phyloP scores from a whole-genome alignment of 202 grass and related monocot species.

The Panicum hallii region DNA sequence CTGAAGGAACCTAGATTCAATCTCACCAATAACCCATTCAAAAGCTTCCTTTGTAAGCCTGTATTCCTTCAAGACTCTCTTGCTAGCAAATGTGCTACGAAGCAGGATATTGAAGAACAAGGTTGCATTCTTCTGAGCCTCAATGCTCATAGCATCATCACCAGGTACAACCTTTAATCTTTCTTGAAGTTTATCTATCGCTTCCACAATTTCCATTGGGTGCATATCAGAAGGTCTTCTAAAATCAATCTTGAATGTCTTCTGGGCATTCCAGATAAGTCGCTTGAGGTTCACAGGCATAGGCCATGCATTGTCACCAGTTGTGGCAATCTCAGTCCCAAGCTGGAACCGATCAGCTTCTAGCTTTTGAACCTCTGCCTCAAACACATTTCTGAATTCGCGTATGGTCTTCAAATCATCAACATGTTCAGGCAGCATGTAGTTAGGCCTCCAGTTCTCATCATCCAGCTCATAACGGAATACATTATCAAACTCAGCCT shows the following conservation, averaged over 20 bases:
- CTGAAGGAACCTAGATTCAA: slow-evolving; percentile 94
- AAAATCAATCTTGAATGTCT: slow-evolving; percentile 97
- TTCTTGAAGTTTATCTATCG: slow-evolving; percentile 95
- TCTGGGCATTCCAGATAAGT: slow-evolving; percentile 97
- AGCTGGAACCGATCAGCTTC: slow-evolving; percentile 87
- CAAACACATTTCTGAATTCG: slow-evolving; percentile 97
- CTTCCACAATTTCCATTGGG: slow-evolving; percentile 99
- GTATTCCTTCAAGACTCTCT: slow-evolving; percentile 93
- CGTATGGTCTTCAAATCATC: slow-evolving; percentile 94
- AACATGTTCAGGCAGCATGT: slow-evolving; percentile 91
- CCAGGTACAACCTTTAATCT: slow-evolving; percentile 95
- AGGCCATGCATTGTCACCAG: slow-evolving; percentile 80
- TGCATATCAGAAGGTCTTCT: slow-evolving; percentile 95
- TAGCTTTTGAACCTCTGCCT: slow-evolving; percentile 93
- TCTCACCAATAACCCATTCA: slow-evolving; percentile 99
- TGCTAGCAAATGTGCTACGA: slow-evolving; percentile 94
- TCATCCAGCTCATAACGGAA: slow-evolving; percentile 94
- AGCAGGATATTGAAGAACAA: slow-evolving; percentile 97
- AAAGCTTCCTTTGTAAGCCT: slow-evolving; percentile 95
- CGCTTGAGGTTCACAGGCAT: slow-evolving; percentile 97
- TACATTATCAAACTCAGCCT: slow-evolving; percentile 70
- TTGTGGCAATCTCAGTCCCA: slow-evolving; percentile 86
- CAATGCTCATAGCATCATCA: slow-evolving; percentile 91
- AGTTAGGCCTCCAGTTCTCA: slow-evolving; percentile 90
- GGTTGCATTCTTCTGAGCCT: slow-evolving; percentile 98